phyloP scores from a whole-genome alignment of 768 basidiomycete species.

The Chalciporus chontae region DNA sequence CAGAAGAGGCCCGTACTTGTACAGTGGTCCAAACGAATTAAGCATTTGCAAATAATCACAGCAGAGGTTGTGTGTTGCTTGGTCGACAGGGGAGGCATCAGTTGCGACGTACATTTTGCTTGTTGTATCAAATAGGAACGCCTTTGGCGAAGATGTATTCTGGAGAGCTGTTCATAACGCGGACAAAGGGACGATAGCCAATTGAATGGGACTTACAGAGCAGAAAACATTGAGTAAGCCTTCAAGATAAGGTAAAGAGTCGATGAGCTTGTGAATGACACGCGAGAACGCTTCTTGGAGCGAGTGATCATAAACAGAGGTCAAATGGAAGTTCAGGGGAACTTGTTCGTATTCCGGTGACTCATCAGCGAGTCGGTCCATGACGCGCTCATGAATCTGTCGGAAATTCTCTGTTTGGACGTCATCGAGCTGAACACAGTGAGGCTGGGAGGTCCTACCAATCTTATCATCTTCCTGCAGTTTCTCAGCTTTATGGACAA shows the following conservation, averaged over 20 bases:
- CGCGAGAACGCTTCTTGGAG: slow-evolving; percentile 90
- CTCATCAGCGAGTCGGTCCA: slow-evolving; percentile 77
- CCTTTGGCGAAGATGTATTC: slow-evolving; percentile 92
- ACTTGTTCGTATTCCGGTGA: slow-evolving; percentile 74
- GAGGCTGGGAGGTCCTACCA: slow-evolving; percentile 43
- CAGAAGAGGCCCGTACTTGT: slow-evolving; percentile 51
- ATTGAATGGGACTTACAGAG: slow-evolving; percentile 43
- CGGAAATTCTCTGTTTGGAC: slow-evolving; percentile 75
- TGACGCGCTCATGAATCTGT: slow-evolving; percentile 83
- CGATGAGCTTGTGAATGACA: slow-evolving; percentile 83
- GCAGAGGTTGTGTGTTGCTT: slow-evolving; percentile 82
- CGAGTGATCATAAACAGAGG: slow-evolving; percentile 90
- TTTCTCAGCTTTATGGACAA: slow-evolving; percentile 94
- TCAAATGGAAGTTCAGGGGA: slow-evolving; percentile 83
- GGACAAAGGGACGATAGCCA: background rate
- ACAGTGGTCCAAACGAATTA: slow-evolving; percentile 80
- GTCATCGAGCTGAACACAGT: background rate
- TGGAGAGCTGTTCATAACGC: slow-evolving; percentile 27
- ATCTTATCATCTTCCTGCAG: slow-evolving; percentile 89
- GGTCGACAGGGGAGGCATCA: slow-evolving; percentile 88
- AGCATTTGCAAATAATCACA: slow-evolving; percentile 90
- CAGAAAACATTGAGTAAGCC: slow-evolving; percentile 84
- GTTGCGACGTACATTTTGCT: slow-evolving; percentile 91
- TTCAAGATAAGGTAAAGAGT: slow-evolving; percentile 82
- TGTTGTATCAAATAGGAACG: slow-evolving; percentile 85